A percentile compares a stretch with the other conserved stretches of the same genome.
These are phyloP conservation scores for Tetragonia tetragonoides DNA, from an alignment of 148 eudicot genomes.

Conservation along the genomic window DNA sequence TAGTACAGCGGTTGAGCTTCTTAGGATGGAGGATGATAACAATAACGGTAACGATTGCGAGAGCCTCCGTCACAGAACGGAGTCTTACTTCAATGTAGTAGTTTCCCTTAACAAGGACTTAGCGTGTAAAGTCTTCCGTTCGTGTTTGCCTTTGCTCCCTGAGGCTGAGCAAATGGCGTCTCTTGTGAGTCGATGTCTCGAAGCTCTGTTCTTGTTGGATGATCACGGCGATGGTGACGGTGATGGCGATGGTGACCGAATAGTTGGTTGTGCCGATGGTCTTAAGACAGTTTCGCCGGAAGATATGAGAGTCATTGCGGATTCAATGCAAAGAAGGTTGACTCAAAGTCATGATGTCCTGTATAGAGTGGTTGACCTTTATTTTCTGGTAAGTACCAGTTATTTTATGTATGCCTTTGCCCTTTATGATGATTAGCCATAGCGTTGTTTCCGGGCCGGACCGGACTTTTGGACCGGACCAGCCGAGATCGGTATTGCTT, in stretches of 20 bases:
- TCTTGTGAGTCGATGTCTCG: constrained; percentile 65
- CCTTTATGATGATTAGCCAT: no score
- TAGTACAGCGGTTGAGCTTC: constrained; percentile 52
- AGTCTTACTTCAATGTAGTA: constrained; percentile 52
- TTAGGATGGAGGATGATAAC: constrained; percentile 36
- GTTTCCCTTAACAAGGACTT: constrained; percentile 43
- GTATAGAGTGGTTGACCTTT: constrained; percentile 64
- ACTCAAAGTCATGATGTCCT: constrained; percentile 57
- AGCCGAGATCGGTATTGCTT: no score
- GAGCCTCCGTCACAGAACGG: constrained; percentile 49
- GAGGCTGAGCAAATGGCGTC: constrained; percentile 62
- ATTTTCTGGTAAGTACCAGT: constrained; percentile 56
- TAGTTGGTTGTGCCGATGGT: constrained; percentile 46
- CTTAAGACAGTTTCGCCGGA: constrained; percentile 40
- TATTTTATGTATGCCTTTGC: no score
- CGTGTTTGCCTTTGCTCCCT: constrained; percentile 58
- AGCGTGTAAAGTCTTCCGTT: constrained; percentile 41
- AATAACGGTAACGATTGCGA: constrained; percentile 18
- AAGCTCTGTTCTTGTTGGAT: constrained; percentile 43
- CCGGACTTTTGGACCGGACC: no score
- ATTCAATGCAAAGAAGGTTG: constrained; percentile 46
- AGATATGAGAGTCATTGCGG: constrained; percentile 47
- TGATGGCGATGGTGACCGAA: constrained; percentile 25
- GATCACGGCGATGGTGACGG: constrained; percentile 28
- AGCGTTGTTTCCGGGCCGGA: no score